These are phyloP conservation scores for Fonsecaea pedrosoi DNA, from an alignment of 2,329 filamentous ascomycete genomes.

Conservation along the genomic window DNA sequence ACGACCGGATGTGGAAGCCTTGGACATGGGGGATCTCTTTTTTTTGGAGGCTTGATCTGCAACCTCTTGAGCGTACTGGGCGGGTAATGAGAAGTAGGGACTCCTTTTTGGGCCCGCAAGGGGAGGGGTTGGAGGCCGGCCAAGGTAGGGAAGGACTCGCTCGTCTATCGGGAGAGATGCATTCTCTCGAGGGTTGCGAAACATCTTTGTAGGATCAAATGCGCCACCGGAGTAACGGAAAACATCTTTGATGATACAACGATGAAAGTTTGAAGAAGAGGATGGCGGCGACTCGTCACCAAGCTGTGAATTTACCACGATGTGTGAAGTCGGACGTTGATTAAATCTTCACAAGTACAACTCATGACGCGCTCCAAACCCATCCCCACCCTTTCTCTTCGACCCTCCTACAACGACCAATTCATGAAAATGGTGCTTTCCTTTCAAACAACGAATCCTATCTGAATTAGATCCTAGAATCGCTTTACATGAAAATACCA, in stretches of 20 bases:
- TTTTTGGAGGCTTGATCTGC: conserved; percentile 33
- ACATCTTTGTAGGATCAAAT: conserved; percentile 27
- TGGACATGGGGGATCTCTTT: conserved; percentile 24
- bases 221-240: conserved; percentile 14
- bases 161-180: conserved; percentile 17
- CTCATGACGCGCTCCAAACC: conserved; percentile 4
- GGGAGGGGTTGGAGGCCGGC: conserved; percentile 37
- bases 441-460: background rate
- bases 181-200: conserved; percentile 38
- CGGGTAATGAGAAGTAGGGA: conserved; percentile 24
- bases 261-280: background rate
- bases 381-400: background rate
- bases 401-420: background rate
- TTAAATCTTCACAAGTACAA: background rate
- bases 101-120: conserved; percentile 1
- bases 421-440: background rate
- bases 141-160: conserved; percentile 28
- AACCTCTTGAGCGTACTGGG: background rate
- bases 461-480: background rate
- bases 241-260: conserved; percentile 2
- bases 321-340: background rate
- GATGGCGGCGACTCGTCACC: background rate
- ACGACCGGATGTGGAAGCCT: conserved; percentile 28
- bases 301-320: background rate
- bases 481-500: background rate